Evolutionary conservation across 1,284 basidiomycete genomes (phyloP).

Genomic region (Malassezia obtusa): DNA sequence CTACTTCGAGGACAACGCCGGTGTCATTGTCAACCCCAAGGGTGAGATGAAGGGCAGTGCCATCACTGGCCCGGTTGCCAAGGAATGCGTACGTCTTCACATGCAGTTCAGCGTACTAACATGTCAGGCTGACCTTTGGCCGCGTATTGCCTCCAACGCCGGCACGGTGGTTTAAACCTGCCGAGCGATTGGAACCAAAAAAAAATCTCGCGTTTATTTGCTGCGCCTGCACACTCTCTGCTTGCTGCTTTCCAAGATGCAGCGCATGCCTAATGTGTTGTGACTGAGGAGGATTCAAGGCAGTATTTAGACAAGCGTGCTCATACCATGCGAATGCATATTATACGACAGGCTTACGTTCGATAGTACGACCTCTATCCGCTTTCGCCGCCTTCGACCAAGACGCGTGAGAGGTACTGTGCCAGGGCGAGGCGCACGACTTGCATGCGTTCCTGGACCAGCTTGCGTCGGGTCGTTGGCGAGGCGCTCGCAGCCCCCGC

Average conservation of each 20-base stretch:
- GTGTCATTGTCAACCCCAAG: constrained; percentile 67
- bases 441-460: constrained; percentile 13
- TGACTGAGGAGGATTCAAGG: background rate
- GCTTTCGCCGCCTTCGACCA: constrained; percentile 1
- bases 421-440: constrained; percentile 12
- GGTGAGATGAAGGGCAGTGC: constrained; percentile 97
- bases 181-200: background rate
- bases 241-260: background rate
- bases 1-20: constrained; percentile 70
- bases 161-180: constrained; percentile 75
- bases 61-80: constrained; percentile 93
- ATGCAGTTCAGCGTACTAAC: constrained; percentile 1
- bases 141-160: constrained; percentile 91
- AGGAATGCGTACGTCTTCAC: constrained; percentile 71
- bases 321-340: constrained; percentile 19
- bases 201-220: constrained; percentile 5
- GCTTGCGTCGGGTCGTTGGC: background rate
- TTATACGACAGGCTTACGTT: constrained; percentile 5
- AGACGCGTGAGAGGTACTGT: constrained; percentile 15
- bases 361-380: background rate
- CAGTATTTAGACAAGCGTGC: constrained; percentile 7
- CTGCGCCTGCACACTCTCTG: background rate
- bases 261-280: no score
- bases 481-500: background rate
- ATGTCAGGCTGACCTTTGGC: constrained; percentile 81